Percentiles rank a stretch among this genome's conserved stretches.
These are phyloP conservation scores for Malus fusca DNA, from an alignment of 306 rosid species.

Conservation along the genomic window DNA sequence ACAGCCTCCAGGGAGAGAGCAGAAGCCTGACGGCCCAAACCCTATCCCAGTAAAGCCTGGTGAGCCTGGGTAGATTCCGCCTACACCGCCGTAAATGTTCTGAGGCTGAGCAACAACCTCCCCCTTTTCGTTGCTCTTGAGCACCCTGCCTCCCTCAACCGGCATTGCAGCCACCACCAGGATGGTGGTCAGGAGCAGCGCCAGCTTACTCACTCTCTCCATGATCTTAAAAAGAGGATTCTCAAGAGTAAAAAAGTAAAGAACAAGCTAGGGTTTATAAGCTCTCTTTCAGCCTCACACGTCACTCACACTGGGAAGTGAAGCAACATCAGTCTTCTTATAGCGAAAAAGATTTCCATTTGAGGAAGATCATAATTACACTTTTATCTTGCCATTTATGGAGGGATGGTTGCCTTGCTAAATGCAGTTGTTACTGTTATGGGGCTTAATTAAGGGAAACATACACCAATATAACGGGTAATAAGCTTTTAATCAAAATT, in stretches of 20 bases:
- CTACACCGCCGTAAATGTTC: slow-evolving; percentile 24
- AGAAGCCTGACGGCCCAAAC: slow-evolving; percentile 24
- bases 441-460: background rate
- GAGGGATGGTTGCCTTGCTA: background rate
- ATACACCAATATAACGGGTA: too few relatives aligned
- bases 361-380: background rate
- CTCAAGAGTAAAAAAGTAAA: too few relatives aligned
- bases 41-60: slow-evolving; percentile 16
- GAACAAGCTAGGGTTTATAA: too few relatives aligned
- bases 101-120: slow-evolving; percentile 20
- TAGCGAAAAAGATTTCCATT: slow-evolving; percentile 7
- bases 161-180: slow-evolving; percentile 9
- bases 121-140: slow-evolving; percentile 9
- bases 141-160: slow-evolving; percentile 18
- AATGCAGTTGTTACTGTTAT: background rate
- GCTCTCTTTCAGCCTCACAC: background rate
- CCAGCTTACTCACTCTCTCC: slow-evolving; percentile 20
- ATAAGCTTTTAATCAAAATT: too few relatives aligned
- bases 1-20: slow-evolving; percentile 21
- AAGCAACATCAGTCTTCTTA: slow-evolving; percentile 8
- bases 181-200: slow-evolving; percentile 20
- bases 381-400: background rate
- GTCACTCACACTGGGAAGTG: background rate
- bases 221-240: background rate
- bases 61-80: slow-evolving; percentile 20